phyloP scores from a whole-genome alignment of 2,329 filamentous ascomycete genomes.

The Fonsecaea monophora region DNA sequence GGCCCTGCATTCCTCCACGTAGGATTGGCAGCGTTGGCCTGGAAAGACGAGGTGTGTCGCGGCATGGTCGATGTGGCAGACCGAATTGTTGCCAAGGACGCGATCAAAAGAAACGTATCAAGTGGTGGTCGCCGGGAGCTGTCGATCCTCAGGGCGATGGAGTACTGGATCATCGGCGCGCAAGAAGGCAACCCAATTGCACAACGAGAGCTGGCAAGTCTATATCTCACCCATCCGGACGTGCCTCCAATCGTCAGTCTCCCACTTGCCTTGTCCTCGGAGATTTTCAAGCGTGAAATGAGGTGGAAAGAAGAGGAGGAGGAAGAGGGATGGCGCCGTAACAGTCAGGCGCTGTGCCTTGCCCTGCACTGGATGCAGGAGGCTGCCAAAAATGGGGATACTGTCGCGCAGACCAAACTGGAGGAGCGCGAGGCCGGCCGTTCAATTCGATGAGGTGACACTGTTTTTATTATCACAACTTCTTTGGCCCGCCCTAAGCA shows the following conservation, averaged over 20 bases:
- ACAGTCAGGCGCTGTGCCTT: constrained; percentile 82
- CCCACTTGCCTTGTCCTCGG: constrained; percentile 80
- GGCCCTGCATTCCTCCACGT: constrained; percentile 89
- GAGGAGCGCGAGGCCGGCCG: constrained; percentile 72
- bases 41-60: constrained; percentile 86
- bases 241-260: constrained; percentile 79
- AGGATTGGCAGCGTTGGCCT: constrained; percentile 81
- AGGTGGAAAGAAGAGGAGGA: constrained; percentile 64
- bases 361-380: constrained; percentile 98
- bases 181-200: constrained; percentile 89
- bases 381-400: constrained; percentile 83
- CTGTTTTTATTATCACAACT: constrained; percentile 32
- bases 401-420: constrained; percentile 81
- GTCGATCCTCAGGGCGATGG: constrained; percentile 79
- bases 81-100: constrained; percentile 67
- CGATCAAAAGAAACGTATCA: constrained; percentile 44
- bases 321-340: constrained; percentile 43
- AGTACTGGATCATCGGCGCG: constrained; percentile 90
- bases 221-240: constrained; percentile 91
- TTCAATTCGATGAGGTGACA: constrained; percentile 56
- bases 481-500: constrained; percentile 8
- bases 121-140: constrained; percentile 60
- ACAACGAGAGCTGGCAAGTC: constrained; percentile 88
- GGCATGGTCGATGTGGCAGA: constrained; percentile 81
- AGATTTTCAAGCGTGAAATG: constrained; percentile 88